Evolutionary conservation across 106 monocot genomes (phyloP), one percentile per base, ranked within the genome.

Genomic region (Xerophyta viscosa): DNA sequence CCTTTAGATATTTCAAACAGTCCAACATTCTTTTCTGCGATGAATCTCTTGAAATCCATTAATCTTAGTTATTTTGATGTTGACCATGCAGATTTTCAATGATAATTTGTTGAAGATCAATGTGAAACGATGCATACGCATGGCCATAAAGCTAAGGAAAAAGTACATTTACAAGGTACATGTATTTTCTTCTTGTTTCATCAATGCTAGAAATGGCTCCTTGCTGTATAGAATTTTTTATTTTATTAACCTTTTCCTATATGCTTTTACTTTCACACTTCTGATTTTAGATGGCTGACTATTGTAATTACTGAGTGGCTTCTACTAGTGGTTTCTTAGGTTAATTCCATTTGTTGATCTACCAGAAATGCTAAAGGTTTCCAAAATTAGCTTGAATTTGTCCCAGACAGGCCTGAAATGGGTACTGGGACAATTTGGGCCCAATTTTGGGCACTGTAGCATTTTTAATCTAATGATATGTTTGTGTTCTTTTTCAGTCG

Each of bases 91-190:
- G 98, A 99, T 99, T 69, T 90, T 99, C 50, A 99, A 99, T 77
- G 98, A 99, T 63, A 99, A 90, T 56, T 37, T 76, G 62, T 66
- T 99, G 72, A 90, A 90, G 63, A 86, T 99, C 52, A 80, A 80
- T 48, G 90, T 99, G 41, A 99, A 77, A 65, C 79, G 82, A 55
- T 99, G 98, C 43, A 49, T 86, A 60, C 79, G 71, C 6, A 56
- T 83, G 74, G 98, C 98, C 17, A 72, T 99, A 64, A 99, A 99
- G 66, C 64, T 99, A 52, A 63, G 98, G 56, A 99, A 99, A 69
- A 90, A 83, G 69, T 90, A 90, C 36, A 68, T 74, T 18, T 70
- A 79, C 79, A 99, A 86, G 98, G 98, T 98, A 56, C 20, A 12
- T 11, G 4, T 29, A 2, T 15, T 71, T 30, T 28, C 5, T 47